Evolutionary conservation across 805 yeast species (phyloP), one percentile per base, ranked within the genome.

Genomic region (Saturnispora gosingensis): DNA sequence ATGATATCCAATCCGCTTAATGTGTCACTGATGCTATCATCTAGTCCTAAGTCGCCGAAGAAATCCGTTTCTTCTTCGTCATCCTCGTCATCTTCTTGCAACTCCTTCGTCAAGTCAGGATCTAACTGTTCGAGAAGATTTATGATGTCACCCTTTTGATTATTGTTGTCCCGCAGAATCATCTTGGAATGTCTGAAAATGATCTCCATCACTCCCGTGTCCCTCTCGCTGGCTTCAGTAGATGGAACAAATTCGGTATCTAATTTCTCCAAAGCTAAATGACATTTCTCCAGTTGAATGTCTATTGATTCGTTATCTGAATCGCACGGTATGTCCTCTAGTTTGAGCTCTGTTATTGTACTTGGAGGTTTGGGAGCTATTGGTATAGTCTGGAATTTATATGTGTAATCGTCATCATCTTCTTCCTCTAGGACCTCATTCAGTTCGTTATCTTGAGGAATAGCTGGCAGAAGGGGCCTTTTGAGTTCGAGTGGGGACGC

Each of bases 41-140:
- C 49, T 24, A 40, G 15, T 5, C 32, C 40, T 25, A 50, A 22
- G 28, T 50, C 53, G 1, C 53, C 49, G 20, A 50, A 50, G 28
- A 50, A 50, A 40, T 50, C 53, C 3, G 25, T 20, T 10, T 24
- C 30, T 13, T 38, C 34, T 7, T 46, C 35, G 16, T 18, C 32
- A 8, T 25, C 24, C 11, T 27, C 32, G 28, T 25, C 24, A 16
- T 25, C 9, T 15, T 46, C 34, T 30, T 30, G 34, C 34, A 11
- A 13, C 15, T 30, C 38, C 20, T 15, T 13, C 10, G n/a, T 40
- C 13, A 40, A 7, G 4, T 40, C n/a, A 16, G 44, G 25, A 13
- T 40, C 44, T 24, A 38, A 20, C 15, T 20, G 8, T 38, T 40
- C n/a, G 22, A 40, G n/a, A 6, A 40, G 5, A 40, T 5, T 22